Percentiles rank a stretch among this genome's conserved stretches.
phyloP scores from a whole-genome alignment of 2,329 filamentous ascomycete genomes.

The Colletotrichum sp. region DNA sequence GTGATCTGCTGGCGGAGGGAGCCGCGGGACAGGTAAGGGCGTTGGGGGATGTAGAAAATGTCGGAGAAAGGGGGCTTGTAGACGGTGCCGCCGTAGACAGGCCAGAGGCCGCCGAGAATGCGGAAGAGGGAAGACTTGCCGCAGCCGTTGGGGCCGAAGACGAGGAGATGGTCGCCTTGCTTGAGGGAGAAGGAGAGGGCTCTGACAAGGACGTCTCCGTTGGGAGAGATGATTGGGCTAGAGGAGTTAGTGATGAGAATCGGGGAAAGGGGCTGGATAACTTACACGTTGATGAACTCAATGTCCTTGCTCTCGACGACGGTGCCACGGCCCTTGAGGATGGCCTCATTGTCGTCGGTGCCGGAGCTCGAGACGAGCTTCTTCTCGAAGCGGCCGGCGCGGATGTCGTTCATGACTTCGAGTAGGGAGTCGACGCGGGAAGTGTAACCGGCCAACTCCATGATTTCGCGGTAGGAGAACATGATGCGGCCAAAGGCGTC shows the following conservation, averaged over 20 bases:
- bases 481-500: constrained; percentile 95
- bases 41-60: constrained; percentile 98
- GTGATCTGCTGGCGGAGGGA: constrained; percentile 96
- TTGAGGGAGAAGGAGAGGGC: constrained; percentile 87
- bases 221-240: constrained; percentile 91
- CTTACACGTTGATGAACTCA: constrained; percentile 80
- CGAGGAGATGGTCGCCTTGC: constrained; percentile 87
- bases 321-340: constrained; percentile 81
- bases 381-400: constrained; percentile 91
- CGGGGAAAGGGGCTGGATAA: constrained; percentile 19
- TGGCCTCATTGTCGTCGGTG: constrained; percentile 80
- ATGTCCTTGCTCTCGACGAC: constrained; percentile 85
- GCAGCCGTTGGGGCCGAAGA: constrained; percentile 96
- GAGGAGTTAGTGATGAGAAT: neutral
- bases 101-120: constrained; percentile 95
- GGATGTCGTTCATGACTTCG: constrained; percentile 93
- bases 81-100: constrained; percentile 93
- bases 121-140: constrained; percentile 96
- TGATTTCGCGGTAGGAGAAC: constrained; percentile 98
- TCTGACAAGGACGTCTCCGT: constrained; percentile 89
- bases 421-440: constrained; percentile 88
- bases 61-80: constrained; percentile 89
- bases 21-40: constrained; percentile 90
- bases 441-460: constrained; percentile 94
- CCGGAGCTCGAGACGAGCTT: constrained; percentile 90